Evolutionary conservation across 345 rosid genomes (phyloP).

Genomic region (Pistacia atlantica): DNA sequence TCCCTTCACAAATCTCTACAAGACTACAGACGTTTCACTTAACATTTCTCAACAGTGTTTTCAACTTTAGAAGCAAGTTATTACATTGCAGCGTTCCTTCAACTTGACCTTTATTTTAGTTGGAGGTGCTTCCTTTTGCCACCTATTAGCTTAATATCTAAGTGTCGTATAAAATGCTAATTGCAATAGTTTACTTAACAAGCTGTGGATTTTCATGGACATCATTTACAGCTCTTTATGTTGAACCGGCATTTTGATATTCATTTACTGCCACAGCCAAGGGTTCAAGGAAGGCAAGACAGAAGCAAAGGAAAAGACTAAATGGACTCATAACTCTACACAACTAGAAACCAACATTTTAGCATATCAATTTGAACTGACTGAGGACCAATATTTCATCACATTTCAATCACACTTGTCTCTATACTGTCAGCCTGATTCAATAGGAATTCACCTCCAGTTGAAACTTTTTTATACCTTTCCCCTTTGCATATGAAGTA

Average conservation of each 20-base stretch:
- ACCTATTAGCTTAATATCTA: background rate
- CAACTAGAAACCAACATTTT: background rate
- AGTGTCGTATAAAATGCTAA: background rate
- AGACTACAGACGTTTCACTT: background rate
- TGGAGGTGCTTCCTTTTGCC: background rate
- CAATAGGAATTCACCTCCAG: no score
- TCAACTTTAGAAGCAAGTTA: background rate
- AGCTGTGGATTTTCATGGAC: background rate
- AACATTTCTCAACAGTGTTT: background rate
- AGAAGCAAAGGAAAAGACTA: background rate
- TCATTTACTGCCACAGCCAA: background rate
- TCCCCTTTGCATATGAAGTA: no score
- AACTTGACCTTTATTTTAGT: background rate
- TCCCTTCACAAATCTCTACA: background rate
- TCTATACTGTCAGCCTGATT: no score
- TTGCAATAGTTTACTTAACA: background rate
- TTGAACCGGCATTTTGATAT: background rate
- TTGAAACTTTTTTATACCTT: no score
- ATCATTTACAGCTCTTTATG: background rate
- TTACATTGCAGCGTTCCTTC: background rate
- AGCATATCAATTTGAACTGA: background rate
- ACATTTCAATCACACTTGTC: no score
- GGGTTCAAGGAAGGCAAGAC: background rate
- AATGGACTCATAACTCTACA: no score
- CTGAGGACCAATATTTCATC: no score